Evolutionary conservation across 768 basidiomycete genomes (phyloP).

Genomic region (Serpula lacrymans): DNA sequence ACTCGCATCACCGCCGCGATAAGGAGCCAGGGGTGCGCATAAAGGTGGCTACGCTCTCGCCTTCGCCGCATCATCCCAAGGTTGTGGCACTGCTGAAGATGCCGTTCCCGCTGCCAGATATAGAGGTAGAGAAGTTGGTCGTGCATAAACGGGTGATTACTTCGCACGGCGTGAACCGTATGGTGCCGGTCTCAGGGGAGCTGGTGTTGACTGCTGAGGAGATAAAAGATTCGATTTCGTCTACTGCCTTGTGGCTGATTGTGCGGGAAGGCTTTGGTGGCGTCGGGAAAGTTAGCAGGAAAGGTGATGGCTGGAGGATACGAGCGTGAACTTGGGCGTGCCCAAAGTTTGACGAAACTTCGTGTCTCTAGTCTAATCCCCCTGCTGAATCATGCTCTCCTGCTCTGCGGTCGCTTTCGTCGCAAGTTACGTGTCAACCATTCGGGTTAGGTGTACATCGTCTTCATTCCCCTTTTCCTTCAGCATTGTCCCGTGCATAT

Average conservation of each 20-base stretch:
- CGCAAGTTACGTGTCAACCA: no score
- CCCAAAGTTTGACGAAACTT: background rate
- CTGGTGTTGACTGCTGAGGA: constrained; percentile 82
- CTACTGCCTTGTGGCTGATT: constrained; percentile 86
- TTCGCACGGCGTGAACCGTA: constrained; percentile 22
- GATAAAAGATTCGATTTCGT: constrained; percentile 88
- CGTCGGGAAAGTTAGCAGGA: constrained; percentile 72
- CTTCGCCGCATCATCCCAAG: constrained; percentile 95
- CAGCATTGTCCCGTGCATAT: constrained; percentile 7
- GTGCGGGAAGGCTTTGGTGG: constrained; percentile 93
- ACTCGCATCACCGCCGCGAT: constrained; percentile 4
- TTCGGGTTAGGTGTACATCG: no score
- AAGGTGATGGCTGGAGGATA: constrained; percentile 78
- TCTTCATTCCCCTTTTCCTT: background rate
- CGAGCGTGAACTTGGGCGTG: constrained; percentile 39
- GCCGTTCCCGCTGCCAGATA: constrained; percentile 82
- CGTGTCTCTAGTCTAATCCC: background rate
- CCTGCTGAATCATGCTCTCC: background rate
- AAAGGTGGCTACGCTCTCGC: constrained; percentile 82
- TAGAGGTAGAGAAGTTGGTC: constrained; percentile 63
- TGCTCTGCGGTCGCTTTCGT: no score
- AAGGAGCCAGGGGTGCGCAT: constrained; percentile 30
- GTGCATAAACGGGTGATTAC: constrained; percentile 47
- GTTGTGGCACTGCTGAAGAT: constrained; percentile 90
- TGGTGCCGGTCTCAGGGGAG: constrained; percentile 31